Conservation (phyloP, 257 asterid species). For the Ocimum tenuiflorum region DNA sequence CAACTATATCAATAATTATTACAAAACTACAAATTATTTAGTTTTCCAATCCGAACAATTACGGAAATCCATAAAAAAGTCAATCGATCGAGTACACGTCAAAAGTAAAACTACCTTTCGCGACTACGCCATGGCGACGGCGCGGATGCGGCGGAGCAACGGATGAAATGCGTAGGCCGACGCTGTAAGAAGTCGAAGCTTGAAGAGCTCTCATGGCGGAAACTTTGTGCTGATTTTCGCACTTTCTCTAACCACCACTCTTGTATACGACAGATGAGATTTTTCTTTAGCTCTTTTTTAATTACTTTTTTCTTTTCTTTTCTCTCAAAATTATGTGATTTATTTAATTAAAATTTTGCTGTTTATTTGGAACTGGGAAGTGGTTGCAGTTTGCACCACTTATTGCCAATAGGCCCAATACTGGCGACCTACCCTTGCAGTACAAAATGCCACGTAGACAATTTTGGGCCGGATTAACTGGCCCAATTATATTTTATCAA, state of each 20-base stretch:
- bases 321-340: no score
- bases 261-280: background rate
- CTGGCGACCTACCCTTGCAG: background rate
- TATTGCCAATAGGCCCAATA: slow-evolving; percentile 41
- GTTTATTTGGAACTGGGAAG: slow-evolving; percentile 15
- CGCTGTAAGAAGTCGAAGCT: slow-evolving; percentile 73
- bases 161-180: slow-evolving; percentile 50
- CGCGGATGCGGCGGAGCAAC: slow-evolving; percentile 34
- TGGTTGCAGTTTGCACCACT: slow-evolving; percentile 59
- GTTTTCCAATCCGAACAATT: background rate
- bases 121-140: slow-evolving; percentile 36
- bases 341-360: background rate
- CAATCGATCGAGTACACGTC: background rate
- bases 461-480: slow-evolving; percentile 1
- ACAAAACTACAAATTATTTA: no score
- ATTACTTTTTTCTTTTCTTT: no score
- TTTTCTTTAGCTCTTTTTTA: no score
- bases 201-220: slow-evolving; percentile 69
- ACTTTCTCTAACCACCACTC: no score
- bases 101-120: slow-evolving; percentile 37
- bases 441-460: background rate
- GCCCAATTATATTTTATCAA: slow-evolving; percentile 6
- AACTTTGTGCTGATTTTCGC: background rate
- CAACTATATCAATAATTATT: slow-evolving; percentile 45
- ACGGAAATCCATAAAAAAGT: background rate